These are phyloP conservation scores for Microsporum canis DNA, from an alignment of 2,329 filamentous ascomycete genomes.

Conservation along the genomic window DNA sequence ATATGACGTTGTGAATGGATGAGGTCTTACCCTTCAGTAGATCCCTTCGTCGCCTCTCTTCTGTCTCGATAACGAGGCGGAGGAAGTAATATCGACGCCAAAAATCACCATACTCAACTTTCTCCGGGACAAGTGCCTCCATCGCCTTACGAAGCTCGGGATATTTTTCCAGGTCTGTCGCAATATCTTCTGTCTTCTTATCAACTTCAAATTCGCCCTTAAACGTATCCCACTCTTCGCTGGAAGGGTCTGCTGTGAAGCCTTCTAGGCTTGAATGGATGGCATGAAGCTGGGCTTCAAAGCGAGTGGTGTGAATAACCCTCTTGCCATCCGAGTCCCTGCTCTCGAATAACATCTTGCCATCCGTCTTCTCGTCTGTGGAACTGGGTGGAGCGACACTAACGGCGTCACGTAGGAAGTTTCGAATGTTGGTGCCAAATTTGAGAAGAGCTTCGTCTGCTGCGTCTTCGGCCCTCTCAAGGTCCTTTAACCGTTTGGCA, in stretches of 20 bases:
- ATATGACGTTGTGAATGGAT: not conserved
- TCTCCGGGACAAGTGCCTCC: slow-evolving; percentile 91
- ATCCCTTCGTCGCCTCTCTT: slow-evolving; percentile 78
- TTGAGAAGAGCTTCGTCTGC: slow-evolving; percentile 89
- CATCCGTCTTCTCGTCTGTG: slow-evolving; percentile 34
- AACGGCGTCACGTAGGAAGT: slow-evolving; percentile 84
- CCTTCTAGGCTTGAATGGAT: slow-evolving; percentile 77
- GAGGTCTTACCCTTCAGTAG: slow-evolving; percentile 64
- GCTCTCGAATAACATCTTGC: slow-evolving; percentile 76
- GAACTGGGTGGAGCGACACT: slow-evolving; percentile 64
- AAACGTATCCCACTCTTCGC: slow-evolving; percentile 65
- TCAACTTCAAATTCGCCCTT: slow-evolving; percentile 65
- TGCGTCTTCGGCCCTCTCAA: slow-evolving; percentile 86
- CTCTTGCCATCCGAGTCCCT: slow-evolving; percentile 81
- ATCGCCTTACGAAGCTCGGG: slow-evolving; percentile 75
- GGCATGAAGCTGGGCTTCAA: slow-evolving; percentile 91
- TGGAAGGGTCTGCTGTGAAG: slow-evolving; percentile 70
- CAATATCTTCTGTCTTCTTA: slow-evolving; percentile 72
- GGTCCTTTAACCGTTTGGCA: slow-evolving; percentile 71
- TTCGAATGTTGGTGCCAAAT: slow-evolving; percentile 78
- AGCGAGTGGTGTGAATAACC: slow-evolving; percentile 85
- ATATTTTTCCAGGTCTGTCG: slow-evolving; percentile 71
- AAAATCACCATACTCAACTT: slow-evolving; percentile 78
- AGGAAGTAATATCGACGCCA: slow-evolving; percentile 96
- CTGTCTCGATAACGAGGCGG: slow-evolving; percentile 81